Percentiles rank a stretch among this genome's conserved stretches.
phyloP scores from a whole-genome alignment of 2,329 filamentous ascomycete genomes.

The Monosporascus sp. region DNA sequence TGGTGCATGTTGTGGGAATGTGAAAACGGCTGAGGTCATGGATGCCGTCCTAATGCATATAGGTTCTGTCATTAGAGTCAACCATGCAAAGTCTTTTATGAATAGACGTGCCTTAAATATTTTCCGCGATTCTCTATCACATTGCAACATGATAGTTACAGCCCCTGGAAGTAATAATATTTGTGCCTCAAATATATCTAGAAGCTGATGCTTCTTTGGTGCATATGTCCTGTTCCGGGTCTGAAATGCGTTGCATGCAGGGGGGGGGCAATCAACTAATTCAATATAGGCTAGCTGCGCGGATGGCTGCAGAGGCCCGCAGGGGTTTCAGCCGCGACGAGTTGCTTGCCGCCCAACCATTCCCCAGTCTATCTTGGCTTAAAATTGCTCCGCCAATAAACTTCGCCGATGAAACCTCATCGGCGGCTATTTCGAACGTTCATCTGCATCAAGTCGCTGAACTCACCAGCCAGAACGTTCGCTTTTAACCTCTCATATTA shows the following conservation, averaged over 20 bases:
- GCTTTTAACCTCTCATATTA: conserved; percentile 20
- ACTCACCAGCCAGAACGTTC: conserved; percentile 21
- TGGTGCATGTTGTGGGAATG: neutral
- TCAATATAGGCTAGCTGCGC: neutral
- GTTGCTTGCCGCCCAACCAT: conserved; percentile 23
- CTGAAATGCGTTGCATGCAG: neutral
- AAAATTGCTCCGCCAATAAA: conserved; percentile 17
- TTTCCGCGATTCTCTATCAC: too few relatives aligned
- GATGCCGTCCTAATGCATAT: too few relatives aligned
- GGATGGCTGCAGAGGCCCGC: conserved; percentile 4
- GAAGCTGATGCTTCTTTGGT: too few relatives aligned
- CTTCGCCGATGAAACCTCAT: conserved; percentile 5
- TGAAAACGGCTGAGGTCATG: too few relatives aligned
- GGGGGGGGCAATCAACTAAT: neutral
- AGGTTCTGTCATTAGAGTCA: too few relatives aligned
- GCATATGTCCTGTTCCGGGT: neutral
- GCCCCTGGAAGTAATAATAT: too few relatives aligned
- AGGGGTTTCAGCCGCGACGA: conserved; percentile 24
- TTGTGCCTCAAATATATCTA: too few relatives aligned
- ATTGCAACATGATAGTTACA: too few relatives aligned
- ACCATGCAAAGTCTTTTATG: too few relatives aligned
- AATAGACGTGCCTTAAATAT: too few relatives aligned
- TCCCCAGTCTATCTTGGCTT: conserved; percentile 14
- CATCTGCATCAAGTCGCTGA: conserved; percentile 19
- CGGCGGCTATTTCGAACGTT: conserved; percentile 28